Conservation (phyloP, 495 filamentous ascomycete genomes). For the Acidomyces sp. region DNA sequence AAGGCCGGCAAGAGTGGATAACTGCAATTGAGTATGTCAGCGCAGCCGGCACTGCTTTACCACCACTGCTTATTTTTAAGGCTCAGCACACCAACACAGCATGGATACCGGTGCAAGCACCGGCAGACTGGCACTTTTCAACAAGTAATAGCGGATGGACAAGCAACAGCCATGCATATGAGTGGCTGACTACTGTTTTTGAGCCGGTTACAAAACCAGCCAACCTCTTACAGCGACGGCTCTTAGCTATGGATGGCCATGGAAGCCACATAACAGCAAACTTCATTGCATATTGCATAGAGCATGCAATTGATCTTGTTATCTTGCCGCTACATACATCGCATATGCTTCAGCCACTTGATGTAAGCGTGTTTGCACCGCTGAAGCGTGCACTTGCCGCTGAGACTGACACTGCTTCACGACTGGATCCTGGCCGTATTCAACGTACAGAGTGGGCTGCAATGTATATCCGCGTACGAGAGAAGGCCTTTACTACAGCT, state of each 20-base stretch:
- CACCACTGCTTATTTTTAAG: slow-evolving; percentile 18
- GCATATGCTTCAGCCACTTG: no score
- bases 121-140: slow-evolving; percentile 5
- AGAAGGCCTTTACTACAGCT: no score
- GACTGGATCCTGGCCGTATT: background rate
- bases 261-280: slow-evolving; percentile 6
- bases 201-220: slow-evolving; percentile 2
- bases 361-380: no score
- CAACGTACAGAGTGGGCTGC: no score
- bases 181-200: no score
- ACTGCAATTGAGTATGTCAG: slow-evolving; percentile 15
- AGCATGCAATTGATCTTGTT: slow-evolving; percentile 7
- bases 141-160: slow-evolving; percentile 15
- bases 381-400: slow-evolving; percentile 1
- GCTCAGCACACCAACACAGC: slow-evolving; percentile 8
- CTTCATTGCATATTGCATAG: slow-evolving; percentile 2
- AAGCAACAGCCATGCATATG: slow-evolving; percentile 2
- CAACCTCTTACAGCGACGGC: no score
- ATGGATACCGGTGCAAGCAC: slow-evolving; percentile 1
- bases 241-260: no score
- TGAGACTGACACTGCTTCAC: slow-evolving; percentile 1
- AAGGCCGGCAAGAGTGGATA: slow-evolving; percentile 11
- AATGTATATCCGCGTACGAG: no score
- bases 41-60: slow-evolving; percentile 5
- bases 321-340: no score